Base-by-base conservation (phyloP, 2,329 filamentous ascomycete genomes). In the Didymellaceae sp. region DNA sequence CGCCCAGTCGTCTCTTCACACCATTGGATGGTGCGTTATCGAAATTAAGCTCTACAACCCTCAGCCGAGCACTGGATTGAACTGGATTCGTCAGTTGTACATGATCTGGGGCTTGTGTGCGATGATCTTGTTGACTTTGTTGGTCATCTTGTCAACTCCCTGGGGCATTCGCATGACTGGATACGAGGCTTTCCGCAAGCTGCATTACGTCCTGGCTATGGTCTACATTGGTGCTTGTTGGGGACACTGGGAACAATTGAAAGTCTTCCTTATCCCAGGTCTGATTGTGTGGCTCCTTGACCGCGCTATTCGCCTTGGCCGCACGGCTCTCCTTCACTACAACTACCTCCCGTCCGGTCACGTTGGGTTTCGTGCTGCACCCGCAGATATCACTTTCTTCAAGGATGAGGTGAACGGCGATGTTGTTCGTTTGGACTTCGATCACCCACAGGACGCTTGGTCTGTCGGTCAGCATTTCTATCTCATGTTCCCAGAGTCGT, bases 171-270 rank as follows among this genome's bases (percentile, higher is more conserved):
- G 80, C 7, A 71, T 80, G 38, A 90, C 86, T 0, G 89, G 89
- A 2, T 90, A 92, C 69, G 89, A 91, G 62, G 85, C 88, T 72
- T 91, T 91, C 77, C 81, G 87, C 54, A 90, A 90, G 66, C 75
- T 82, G 0, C 88, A 91, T 66, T 90, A 90, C 60, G 76, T 90
- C 10, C 76, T 91, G 2, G 89, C 88, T 9, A 84, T 88, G 75
- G 70, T 91, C 4, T 92, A 90, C 69, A 82, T 91, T 10, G 89
- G 86, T 4, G 87, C 87, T 3, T 87, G 87, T 70, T 90, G 87
- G 82, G 88, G 81, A 1, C 89, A 92, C 66, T 92, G 88, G 89
- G 70, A 78, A 41, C 76, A 85, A 41, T 76, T 91, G 10, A 62
- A 66, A 37, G 63, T 65, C 13, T 68, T 67, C 45, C 61, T 68